phyloP scores from a whole-genome alignment of 73 alveolate species.

The Breviolum minutum region DNA sequence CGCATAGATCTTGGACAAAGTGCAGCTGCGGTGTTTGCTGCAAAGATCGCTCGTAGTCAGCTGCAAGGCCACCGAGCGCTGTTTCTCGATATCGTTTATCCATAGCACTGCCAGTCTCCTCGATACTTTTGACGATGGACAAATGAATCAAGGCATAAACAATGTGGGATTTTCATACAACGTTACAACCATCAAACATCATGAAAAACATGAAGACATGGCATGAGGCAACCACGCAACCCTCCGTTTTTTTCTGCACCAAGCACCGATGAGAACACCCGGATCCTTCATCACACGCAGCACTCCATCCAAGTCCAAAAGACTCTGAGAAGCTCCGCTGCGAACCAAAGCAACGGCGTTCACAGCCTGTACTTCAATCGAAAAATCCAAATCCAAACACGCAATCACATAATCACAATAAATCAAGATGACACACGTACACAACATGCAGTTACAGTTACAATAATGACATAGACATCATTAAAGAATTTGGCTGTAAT shows the following conservation, averaged over 20 bases:
- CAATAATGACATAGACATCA: no score
- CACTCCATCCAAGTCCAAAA: constrained; percentile 87
- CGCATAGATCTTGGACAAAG: background rate
- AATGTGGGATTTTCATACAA: no score
- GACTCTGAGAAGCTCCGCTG: constrained; percentile 50
- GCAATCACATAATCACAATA: no score
- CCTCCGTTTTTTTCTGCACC: background rate
- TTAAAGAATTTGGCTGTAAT: no score
- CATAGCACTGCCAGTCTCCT: constrained; percentile 87
- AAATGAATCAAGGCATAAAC: no score
- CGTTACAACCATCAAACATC: no score
- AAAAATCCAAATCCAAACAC: no score
- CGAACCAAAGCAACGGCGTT: constrained; percentile 87
- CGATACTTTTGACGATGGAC: background rate
- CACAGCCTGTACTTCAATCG: background rate
- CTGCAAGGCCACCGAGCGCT: constrained; percentile 82
- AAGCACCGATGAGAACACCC: background rate
- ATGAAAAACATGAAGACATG: background rate
- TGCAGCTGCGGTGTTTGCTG: constrained; percentile 33
- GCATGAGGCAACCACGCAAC: background rate
- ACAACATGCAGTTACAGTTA: no score
- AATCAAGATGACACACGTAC: no score
- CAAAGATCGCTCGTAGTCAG: constrained; percentile 86
- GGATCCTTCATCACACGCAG: constrained; percentile 81
- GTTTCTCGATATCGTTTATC: constrained; percentile 80